phyloP scores from a whole-genome alignment of 1,284 basidiomycete species.

The Sporisorium iseilematis-ciliati region DNA sequence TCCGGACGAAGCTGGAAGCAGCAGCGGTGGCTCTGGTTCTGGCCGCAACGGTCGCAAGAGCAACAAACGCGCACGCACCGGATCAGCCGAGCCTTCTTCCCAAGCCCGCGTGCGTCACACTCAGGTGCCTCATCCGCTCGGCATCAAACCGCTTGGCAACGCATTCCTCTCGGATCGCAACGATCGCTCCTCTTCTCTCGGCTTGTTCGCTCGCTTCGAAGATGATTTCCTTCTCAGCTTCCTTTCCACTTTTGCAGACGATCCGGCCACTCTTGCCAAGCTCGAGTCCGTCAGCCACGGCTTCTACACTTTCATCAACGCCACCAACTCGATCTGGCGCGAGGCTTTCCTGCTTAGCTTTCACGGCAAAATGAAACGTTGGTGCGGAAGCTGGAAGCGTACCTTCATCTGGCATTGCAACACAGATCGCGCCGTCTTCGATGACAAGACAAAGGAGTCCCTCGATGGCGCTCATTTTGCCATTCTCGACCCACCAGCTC shows the following conservation, averaged over 20 bases:
- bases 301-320: conserved; percentile 55
- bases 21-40: conserved; percentile 17
- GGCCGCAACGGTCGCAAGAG: conserved; percentile 7
- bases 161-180: conserved; percentile 53
- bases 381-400: conserved; percentile 65
- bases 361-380: conserved; percentile 48
- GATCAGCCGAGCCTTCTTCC: conserved; percentile 16
- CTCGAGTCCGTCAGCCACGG: conserved; percentile 52
- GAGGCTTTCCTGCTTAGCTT: conserved; percentile 50
- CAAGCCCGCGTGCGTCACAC: conserved; percentile 7
- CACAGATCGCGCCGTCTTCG: conserved; percentile 23
- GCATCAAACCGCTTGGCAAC: conserved; percentile 63
- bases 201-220: conserved; percentile 47
- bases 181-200: conserved; percentile 49
- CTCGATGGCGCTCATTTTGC: conserved; percentile 36
- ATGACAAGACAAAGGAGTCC: conserved; percentile 27
- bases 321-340: conserved; percentile 57
- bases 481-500: conserved; percentile 26
- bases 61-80: conserved; percentile 26
- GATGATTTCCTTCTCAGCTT: conserved; percentile 59
- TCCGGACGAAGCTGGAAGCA: conserved; percentile 29
- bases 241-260: conserved; percentile 45
- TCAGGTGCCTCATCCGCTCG: conserved; percentile 58
- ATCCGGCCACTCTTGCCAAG: conserved; percentile 28
- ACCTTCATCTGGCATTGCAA: conserved; percentile 51